Percentiles rank a stretch among this genome's conserved stretches.
Evolutionary conservation across 257 asterid species (phyloP).

Genomic region (Primulina eburnea): DNA sequence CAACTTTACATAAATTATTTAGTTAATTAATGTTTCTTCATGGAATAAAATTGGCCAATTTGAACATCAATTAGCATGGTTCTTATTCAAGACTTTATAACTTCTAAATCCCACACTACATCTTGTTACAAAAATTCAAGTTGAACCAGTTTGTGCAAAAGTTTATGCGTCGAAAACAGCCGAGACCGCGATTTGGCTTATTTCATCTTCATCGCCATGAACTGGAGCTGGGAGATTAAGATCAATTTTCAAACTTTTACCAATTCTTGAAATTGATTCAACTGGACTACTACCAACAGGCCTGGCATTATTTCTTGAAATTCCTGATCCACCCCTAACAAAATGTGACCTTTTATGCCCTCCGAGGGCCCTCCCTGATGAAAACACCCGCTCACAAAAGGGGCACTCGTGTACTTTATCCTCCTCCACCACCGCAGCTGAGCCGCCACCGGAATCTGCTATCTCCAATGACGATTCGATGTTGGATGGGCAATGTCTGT

Average conservation of each 20-base stretch:
- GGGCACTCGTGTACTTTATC: constrained; percentile 75
- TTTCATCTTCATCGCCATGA: constrained; percentile 51
- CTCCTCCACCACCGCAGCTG: constrained; percentile 22
- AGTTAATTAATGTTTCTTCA: neutral
- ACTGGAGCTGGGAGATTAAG: constrained; percentile 83
- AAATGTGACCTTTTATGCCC: constrained; percentile 89
- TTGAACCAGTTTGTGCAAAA: neutral
- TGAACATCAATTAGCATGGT: too few relatives aligned
- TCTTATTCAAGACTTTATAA: neutral
- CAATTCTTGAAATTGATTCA: constrained; percentile 31
- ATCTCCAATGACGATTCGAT: constrained; percentile 1
- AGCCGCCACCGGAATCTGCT: constrained; percentile 1
- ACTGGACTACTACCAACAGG: neutral
- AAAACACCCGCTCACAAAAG: constrained; percentile 61
- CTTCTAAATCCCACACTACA: neutral
- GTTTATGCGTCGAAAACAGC: constrained; percentile 58
- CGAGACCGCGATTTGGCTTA: constrained; percentile 52
- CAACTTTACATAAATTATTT: too few relatives aligned
- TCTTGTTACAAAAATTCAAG: neutral
- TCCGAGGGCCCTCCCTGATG: constrained; percentile 92
- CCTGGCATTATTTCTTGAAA: constrained; percentile 24
- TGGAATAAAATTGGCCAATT: too few relatives aligned
- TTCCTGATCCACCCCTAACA: constrained; percentile 34
- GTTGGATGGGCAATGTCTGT: constrained; percentile 21
- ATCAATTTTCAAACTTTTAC: constrained; percentile 48